Base-by-base conservation (phyloP, 768 basidiomycete species). In the Pulveroboletus ravenelii region DNA sequence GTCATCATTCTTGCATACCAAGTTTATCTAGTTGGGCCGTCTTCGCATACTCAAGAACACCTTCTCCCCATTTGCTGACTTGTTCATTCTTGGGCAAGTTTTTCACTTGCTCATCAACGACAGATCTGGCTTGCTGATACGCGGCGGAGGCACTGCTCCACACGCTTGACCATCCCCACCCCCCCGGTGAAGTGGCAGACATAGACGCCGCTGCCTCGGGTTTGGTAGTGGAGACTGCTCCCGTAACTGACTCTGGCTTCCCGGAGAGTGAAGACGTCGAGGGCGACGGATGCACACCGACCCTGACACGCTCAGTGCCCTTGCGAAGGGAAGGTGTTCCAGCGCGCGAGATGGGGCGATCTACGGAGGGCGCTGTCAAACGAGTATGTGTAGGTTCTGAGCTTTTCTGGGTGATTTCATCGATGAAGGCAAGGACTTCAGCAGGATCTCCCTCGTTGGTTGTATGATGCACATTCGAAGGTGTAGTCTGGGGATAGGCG, bases 101-200 rank as follows among this genome's bases (percentile, higher is more conserved):
- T 74, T 93, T 93, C 50, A 94, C 93, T 64, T 91, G 89, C 63
- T 95, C 94, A 58, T 97, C 94, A 2, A 96, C 94, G 13, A 82
- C 92, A 25, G 82, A 77, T 67, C 78, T 83, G 5, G 94, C 93
- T 63, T 93, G 89, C 63, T 93, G 87, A 41, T 95, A 77, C 17
- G 88, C 93, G 36, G 84, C 80, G 40, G 87, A 87, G 32, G 93
- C 93, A 38, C 80, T 85, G 6, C 74, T 84, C 93, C 93, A 96
- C n/a, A 92, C 87, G 23, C 74, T 84, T 2, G 88, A 83, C 89
- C 93, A 93, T 27, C 87, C 89, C 81, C 88, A 90, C 5, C 74
- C 68, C 36, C 74, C 76, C 25, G 57, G 20, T 10, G 51, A 25
- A n/a, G 53, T 18, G 9, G 53, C 42, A 18, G 68, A 25, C 20